Base-by-base conservation (phyloP, 2,329 filamentous ascomycete genomes). In the Calonectria montana region DNA sequence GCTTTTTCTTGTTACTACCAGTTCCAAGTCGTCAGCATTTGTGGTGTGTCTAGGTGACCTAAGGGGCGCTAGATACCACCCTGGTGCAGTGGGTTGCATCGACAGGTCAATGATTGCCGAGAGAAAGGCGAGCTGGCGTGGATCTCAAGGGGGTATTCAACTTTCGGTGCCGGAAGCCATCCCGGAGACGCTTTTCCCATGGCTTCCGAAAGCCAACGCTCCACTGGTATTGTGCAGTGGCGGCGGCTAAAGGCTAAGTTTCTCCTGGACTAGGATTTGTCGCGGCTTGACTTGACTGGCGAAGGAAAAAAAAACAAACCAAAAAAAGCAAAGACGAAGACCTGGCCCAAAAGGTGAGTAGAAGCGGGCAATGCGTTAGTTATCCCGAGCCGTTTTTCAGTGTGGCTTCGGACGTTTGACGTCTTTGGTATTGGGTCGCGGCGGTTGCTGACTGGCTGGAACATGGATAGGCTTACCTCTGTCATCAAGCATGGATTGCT, bases 191-290 rank as follows among this genome's bases (percentile, higher is more conserved):
- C 37, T 45, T 62, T 45, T 65, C 37, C 25, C 62, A 62, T 43
- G 43, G 53, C 53, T 53, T 55, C 63, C 68, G 57, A 50, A 50
- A 27, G 55, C 63, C 47, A 48, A 69, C 48, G 68, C 68, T 66
- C 68, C 63, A 63, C 68, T 63, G 55, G 57, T 16, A 66, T 39
- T 50, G 55, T 39, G 55, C 55, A 65, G 68, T 70, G 63, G 63
- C 45, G 63, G 39, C 55, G 63, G 68, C 23, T 27, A 37, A 39
- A 53, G 39, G 21, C 45, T 69, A 18, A 43, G 29, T 29, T 50
- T 66, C 53, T 53, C 47, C 37, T 41, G 59, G 63, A 29, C 43
- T 59, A 10, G 50, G 21, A 59, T 21, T 59, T 59, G 53, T 35
- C 31, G 50, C 43, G 62, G 50, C 50, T 43, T 65, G 53, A 50